Base-by-base conservation (phyloP, 2,329 filamentous ascomycete genomes). In the Fusarium torreyae region DNA sequence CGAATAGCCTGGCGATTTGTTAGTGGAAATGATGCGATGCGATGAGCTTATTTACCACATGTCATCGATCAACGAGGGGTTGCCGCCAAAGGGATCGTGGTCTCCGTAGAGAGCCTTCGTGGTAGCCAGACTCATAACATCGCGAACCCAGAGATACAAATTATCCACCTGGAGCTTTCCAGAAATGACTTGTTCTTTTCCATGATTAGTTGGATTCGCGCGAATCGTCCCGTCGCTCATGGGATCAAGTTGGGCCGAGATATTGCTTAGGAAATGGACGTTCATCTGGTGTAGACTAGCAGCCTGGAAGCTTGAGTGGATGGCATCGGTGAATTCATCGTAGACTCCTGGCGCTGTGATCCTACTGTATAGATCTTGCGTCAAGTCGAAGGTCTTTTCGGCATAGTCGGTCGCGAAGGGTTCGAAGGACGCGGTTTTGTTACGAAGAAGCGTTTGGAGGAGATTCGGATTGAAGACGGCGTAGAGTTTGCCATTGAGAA, bases 401-500 rank as follows among this genome's bases (percentile, higher is more conserved):
- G 77, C 77, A 5, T 82, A 77, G 7, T 81, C 77, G 3, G 77
- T 63, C 17, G 80, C 76, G 33, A 86, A 77, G 2, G 80, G 78
- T 36, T 82, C 80, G 68, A 85, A 84, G 1, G 77, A 79, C 22
- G 85, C 72, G 22, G 78, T 76, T 39, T 81, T 80, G 20, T 76
- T 76, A 22, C 81, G 80, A 34, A 83, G 77, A 14, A 81, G 78
- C 8, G 78, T 70, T 24, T 79, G 76, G 17, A 81, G 75, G 6
- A 86, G 69, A 1, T 71, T 51, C 3, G 84, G 80, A 7, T 79
- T 77, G 43, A 76, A 81, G 22, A 85, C 78, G n/a, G 81, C 68
- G 69, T 87, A 87, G 22, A 83, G 72, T 53, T 82, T 82, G 38
- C 77, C 72, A 48, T 75, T 79, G 26, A 84, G 74, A 73, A 85